Percentiles rank a stretch among this genome's conserved stretches.
Conservation (phyloP, 1,284 basidiomycete genomes). For the Crucibulum cyathiforme region DNA sequence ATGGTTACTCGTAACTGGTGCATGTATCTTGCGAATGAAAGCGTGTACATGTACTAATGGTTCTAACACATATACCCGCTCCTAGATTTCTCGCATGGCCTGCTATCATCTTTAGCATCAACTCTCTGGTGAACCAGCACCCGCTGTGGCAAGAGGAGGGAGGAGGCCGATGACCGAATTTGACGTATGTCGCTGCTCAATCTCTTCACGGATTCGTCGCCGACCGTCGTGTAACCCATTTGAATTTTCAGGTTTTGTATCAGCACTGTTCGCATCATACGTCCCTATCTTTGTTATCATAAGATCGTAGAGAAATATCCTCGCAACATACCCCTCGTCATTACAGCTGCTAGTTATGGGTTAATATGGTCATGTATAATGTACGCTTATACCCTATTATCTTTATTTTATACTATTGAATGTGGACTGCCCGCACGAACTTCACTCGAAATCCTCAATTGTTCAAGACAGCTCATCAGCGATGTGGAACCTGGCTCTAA, state of each 20-base stretch:
- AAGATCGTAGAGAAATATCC: too few relatives aligned
- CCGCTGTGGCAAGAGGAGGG: slow-evolving; percentile 75
- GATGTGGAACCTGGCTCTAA: too few relatives aligned
- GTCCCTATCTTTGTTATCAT: slow-evolving; percentile 56
- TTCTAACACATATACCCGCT: not conserved
- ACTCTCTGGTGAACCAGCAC: slow-evolving; percentile 69
- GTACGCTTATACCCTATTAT: too few relatives aligned
- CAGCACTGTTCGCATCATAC: slow-evolving; percentile 61
- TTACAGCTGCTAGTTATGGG: too few relatives aligned
- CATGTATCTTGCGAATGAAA: slow-evolving; percentile 14
- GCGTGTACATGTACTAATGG: not conserved
- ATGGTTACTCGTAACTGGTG: slow-evolving; percentile 81
- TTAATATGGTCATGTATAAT: too few relatives aligned
- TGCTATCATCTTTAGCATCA: slow-evolving; percentile 66
- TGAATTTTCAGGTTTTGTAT: slow-evolving; percentile 31
- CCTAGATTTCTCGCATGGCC: slow-evolving; percentile 75
- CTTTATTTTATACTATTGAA: too few relatives aligned
- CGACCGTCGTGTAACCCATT: not conserved
- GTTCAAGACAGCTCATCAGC: too few relatives aligned
- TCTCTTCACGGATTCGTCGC: not conserved
- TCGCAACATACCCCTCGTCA: too few relatives aligned
- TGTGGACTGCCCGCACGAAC: too few relatives aligned
- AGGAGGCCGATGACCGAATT: slow-evolving; percentile 56
- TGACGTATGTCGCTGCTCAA: slow-evolving; percentile 56
- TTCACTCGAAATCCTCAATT: too few relatives aligned